Conservation (phyloP, 352 stramenopile species). For the Globisporangium carolinianum region DNA sequence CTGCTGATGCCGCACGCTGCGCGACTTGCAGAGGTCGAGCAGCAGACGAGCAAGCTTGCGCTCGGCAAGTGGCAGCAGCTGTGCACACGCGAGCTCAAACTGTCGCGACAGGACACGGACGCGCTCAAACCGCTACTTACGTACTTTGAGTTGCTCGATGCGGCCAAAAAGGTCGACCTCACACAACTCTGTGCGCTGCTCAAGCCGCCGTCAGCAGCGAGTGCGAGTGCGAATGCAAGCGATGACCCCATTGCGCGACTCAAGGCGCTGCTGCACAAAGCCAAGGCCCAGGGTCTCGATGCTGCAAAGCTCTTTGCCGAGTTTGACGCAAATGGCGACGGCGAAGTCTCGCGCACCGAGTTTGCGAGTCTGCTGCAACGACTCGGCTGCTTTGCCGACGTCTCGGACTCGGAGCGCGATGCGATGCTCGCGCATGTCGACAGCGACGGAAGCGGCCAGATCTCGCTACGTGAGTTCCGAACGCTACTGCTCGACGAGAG, state of each 20-base stretch:
- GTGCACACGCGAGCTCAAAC: constrained; percentile 24
- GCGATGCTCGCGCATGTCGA: constrained; percentile 40
- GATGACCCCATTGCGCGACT: constrained; percentile 10
- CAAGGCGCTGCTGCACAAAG: constrained; percentile 24
- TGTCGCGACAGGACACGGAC: constrained; percentile 18
- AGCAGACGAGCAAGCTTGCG: constrained; percentile 1
- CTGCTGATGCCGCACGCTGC: constrained; percentile 22
- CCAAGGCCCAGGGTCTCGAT: constrained; percentile 35
- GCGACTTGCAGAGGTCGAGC: constrained; percentile 11
- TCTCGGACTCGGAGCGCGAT: constrained; percentile 33
- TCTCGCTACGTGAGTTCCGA: constrained; percentile 57
- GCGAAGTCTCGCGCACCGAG: constrained; percentile 46
- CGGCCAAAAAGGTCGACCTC: constrained; percentile 15
- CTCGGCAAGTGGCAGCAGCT: constrained; percentile 25
- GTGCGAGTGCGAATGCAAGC: background rate
- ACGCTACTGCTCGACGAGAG: constrained; percentile 19
- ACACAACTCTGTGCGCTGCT: constrained; percentile 8
- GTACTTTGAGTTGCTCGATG: constrained; percentile 24
- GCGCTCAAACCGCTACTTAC: constrained; percentile 14
- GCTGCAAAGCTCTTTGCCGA: constrained; percentile 46
- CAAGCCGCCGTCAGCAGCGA: background rate
- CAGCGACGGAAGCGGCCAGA: constrained; percentile 37
- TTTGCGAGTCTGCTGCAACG: constrained; percentile 38
- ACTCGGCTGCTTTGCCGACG: constrained; percentile 41
- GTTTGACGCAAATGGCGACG: constrained; percentile 62